Conservation (phyloP, 1,139 yeast species). For the Meyerozyma elateridarum region DNA sequence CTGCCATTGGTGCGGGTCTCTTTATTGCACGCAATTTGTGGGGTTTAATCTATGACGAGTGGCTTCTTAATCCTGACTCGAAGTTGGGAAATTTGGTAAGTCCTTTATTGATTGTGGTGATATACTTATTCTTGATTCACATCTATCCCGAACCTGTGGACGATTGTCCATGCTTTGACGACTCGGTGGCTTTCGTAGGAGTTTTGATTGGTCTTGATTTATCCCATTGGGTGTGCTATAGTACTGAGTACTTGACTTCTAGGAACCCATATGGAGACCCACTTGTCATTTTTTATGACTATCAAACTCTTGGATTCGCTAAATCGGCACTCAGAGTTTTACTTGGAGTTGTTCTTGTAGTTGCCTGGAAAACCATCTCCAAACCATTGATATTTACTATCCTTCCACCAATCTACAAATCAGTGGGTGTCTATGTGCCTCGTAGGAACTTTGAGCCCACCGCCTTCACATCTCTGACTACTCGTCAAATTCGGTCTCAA, state of each 20-base stretch:
- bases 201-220: constrained; percentile 75
- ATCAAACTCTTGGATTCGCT: constrained; percentile 35
- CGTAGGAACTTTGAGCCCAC: constrained; percentile 39
- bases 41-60: constrained; percentile 39
- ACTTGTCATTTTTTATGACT: constrained; percentile 36
- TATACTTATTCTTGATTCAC: constrained; percentile 51
- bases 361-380: constrained; percentile 62
- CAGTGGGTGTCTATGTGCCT: constrained; percentile 39
- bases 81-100: constrained; percentile 21
- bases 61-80: constrained; percentile 21
- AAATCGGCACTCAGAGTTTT: constrained; percentile 42
- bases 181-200: constrained; percentile 89
- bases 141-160: constrained; percentile 85
- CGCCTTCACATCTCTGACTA: constrained; percentile 33
- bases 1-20: constrained; percentile 52
- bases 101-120: constrained; percentile 26
- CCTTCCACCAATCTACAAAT: constrained; percentile 44
- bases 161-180: constrained; percentile 95
- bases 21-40: constrained; percentile 35
- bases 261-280: constrained; percentile 22
- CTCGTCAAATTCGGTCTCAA: constrained; percentile 34
- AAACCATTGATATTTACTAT: constrained; percentile 57
- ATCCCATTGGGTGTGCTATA: constrained; percentile 41
- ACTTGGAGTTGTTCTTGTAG: constrained; percentile 57
- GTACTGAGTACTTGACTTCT: constrained; percentile 21